phyloP scores from a whole-genome alignment of 352 stramenopile species.

The Hyaloperonospora brassicae region DNA sequence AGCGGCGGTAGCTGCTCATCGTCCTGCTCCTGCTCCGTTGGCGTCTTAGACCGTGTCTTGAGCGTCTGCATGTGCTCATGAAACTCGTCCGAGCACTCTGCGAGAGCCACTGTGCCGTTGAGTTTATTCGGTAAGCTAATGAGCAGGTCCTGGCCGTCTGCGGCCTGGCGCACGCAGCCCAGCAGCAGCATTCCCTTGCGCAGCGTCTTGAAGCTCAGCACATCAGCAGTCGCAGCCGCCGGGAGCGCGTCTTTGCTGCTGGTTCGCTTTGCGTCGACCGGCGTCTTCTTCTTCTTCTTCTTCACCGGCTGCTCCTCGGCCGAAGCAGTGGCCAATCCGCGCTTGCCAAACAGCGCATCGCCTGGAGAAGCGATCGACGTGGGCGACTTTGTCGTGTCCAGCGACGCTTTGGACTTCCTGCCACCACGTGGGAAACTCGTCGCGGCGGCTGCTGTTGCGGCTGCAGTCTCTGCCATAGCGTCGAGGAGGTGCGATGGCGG shows the following conservation, averaged over 20 bases:
- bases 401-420: conserved; percentile 34
- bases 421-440: conserved; percentile 59
- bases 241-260: conserved; percentile 25
- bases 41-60: conserved; percentile 2
- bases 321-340: conserved; percentile 34
- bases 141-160: conserved; percentile 69
- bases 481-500: neutral
- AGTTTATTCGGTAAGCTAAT: conserved; percentile 91
- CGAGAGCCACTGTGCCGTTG: conserved; percentile 82
- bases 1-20: conserved; percentile 39
- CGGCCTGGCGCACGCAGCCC: conserved; percentile 85
- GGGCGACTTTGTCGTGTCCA: conserved; percentile 28
- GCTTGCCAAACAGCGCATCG: conserved; percentile 71
- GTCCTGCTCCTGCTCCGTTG: conserved; percentile 8
- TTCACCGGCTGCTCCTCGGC: conserved; percentile 19
- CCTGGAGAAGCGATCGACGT: conserved; percentile 16
- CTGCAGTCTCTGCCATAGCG: conserved; percentile 7
- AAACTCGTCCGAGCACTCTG: conserved; percentile 80
- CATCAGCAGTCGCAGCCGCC: conserved; percentile 21
- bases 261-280: conserved; percentile 12
- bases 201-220: conserved; percentile 66
- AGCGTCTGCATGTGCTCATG: conserved; percentile 29
- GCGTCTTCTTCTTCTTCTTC: conserved; percentile 24
- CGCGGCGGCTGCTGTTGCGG: conserved; percentile 25
- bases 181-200: conserved; percentile 72